Evolutionary conservation across 805 yeast species (phyloP), one percentile per base, ranked within the genome.

Genomic region (Komagataella populi): DNA sequence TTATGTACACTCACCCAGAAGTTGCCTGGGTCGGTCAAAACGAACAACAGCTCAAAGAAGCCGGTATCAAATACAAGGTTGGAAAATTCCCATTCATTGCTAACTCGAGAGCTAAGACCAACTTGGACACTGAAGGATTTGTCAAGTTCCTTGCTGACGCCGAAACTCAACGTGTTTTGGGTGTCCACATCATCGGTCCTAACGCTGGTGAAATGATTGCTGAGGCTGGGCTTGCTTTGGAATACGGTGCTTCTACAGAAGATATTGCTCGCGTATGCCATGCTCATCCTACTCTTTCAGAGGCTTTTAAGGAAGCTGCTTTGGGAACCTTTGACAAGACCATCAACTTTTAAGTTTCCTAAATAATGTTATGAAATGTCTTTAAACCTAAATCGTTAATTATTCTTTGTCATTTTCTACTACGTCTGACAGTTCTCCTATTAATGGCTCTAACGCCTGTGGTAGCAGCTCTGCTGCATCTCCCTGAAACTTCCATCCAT

Each of bases 191-290:
- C 67, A 84, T 90, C 60, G 99, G 99, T 61, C 86, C 99, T 60
- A 90, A 87, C 66, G 99, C 99, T 54, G 99, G 99, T 73, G 99
- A 93, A 77, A 87, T 93, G 96, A 93, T 93, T 68, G 98, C 95
- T 58, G 99, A 95, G 76, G 97, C 89, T 56, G 95, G 96, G 59
- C 78, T 93, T 66, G 99, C 99, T 47, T 70, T 93, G 56, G 99
- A 93, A 74, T 93, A 93, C 73, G 99, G 99, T 69, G 99, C 99
- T 52, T 84, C 95, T 8, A 87, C 96, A 50, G 99, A 93, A 74
- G 99, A 93, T 67, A 77, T 93, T 62, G 95, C 97, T 56, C 86
- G 99, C 75, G 87, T 88, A 46, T 91, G 97, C 70, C 99, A 93
- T 65, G 98, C 99, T 53, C 99, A 93, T 73, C 99, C 99, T 69